Conservation (phyloP, 2,329 filamentous ascomycete species). For the Colletotrichum siamense region DNA sequence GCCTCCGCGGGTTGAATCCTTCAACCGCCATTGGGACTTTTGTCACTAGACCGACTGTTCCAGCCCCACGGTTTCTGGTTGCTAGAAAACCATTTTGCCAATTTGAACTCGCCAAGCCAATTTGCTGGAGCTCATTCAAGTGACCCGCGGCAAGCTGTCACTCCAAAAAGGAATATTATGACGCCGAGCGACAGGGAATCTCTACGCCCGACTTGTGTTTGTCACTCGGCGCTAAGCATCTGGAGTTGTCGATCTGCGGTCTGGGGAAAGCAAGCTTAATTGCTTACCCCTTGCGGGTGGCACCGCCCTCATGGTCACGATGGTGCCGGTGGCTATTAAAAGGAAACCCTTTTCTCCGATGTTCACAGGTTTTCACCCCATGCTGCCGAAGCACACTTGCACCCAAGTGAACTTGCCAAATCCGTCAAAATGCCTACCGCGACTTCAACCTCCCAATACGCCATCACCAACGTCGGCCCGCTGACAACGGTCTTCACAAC, state of each 20-base stretch:
- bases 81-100: neutral
- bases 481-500: slow-evolving; percentile 34
- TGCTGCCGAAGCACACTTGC: too few relatives aligned
- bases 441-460: slow-evolving; percentile 21
- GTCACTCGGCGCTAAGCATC: neutral
- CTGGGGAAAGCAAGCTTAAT: neutral
- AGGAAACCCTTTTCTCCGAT: too few relatives aligned
- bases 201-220: neutral
- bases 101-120: neutral
- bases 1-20: neutral
- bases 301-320: neutral
- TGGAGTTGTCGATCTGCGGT: neutral
- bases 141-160: rapidly evolving
- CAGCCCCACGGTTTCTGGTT: neutral
- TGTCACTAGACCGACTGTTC: neutral
- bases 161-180: neutral
- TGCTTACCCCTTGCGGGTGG: neutral
- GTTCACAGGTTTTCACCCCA: too few relatives aligned
- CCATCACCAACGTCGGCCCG: slow-evolving; percentile 33
- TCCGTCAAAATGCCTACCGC: slow-evolving; percentile 27
- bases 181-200: neutral
- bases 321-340: neutral
- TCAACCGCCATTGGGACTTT: neutral
- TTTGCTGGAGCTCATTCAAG: rapidly evolving
- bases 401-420: too few relatives aligned